Percentiles rank a stretch among this genome's conserved stretches.
Evolutionary conservation across 2,329 filamentous ascomycete species (phyloP).

Genomic region (Incumbomyces delicatus): DNA sequence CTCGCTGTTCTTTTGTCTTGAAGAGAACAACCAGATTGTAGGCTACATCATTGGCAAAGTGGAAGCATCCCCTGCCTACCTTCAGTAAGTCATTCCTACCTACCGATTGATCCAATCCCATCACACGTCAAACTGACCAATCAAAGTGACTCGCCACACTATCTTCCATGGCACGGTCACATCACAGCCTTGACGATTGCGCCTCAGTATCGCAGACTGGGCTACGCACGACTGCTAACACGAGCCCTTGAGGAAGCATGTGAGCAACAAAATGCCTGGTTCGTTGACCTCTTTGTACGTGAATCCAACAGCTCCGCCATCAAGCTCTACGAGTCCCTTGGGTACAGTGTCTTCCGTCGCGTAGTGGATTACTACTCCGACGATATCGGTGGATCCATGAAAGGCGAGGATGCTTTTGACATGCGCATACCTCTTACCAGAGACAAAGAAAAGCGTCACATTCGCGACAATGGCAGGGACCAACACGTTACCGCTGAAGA

Average conservation of each 20-base stretch:
- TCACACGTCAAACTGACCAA: not conserved
- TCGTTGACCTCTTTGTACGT: constrained; percentile 89
- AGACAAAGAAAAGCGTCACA: constrained; percentile 65
- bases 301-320: constrained; percentile 82
- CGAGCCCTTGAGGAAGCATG: constrained; percentile 72
- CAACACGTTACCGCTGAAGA: constrained; percentile 71
- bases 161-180: constrained; percentile 98
- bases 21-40: constrained; percentile 82
- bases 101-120: not conserved
- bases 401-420: constrained; percentile 81
- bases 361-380: constrained; percentile 92
- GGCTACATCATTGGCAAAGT: constrained; percentile 98
- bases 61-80: constrained; percentile 57
- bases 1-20: constrained; percentile 82
- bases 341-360: constrained; percentile 80
- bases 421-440: constrained; percentile 88
- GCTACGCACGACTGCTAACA: constrained; percentile 75
- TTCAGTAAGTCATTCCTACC: constrained; percentile 40
- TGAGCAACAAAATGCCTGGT: constrained; percentile 78
- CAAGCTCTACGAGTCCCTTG: constrained; percentile 78
- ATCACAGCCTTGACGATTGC: constrained; percentile 93
- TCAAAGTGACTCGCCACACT: constrained; percentile 56
- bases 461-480: constrained; percentile 70
- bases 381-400: constrained; percentile 47
- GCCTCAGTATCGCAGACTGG: constrained; percentile 72